Base-by-base conservation (phyloP, 2,329 filamentous ascomycete genomes). In the Westerdykella aurantiaca region DNA sequence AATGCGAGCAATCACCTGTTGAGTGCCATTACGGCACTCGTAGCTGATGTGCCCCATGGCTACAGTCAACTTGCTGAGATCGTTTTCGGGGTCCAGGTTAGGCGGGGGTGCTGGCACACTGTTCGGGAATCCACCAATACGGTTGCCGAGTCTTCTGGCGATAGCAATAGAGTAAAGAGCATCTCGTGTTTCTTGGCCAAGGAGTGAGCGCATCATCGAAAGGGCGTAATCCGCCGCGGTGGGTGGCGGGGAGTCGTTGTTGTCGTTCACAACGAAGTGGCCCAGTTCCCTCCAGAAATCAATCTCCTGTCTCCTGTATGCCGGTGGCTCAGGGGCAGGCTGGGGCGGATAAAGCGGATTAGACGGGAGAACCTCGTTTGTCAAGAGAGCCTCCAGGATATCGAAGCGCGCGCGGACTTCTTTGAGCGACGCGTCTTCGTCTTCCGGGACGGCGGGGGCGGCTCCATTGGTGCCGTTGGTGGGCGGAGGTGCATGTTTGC, bases 141-240 rank as follows among this genome's bases (percentile, higher is more conserved):
- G 79, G 25, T 82, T 81, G 37, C 85, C 82, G 39, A 89, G 75
- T 49, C 90, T 81, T 21, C 88, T 82, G 13, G 86, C 82, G 43
- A 95, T 80, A 7, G 86, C 87, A 52, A 95, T 84, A 0, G 87
- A 93, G 68, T 95, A 95, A 44, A 96, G 79, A 14, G 95, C 84
- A 63, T 96, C 89, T 42, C 90, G 82, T 58, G 91, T 93, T 69
- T 96, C 90, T 18, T 84, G 79, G 38, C 85, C 85, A 53, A 88
- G 85, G 11, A 95, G 75, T 44, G 77, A 77, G 25, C 88, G 82
- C 65, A 88, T 79, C 41, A 76, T 76, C 4, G 67, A 68, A 23
- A 95, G 71, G 1, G 80, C 78, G 21, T 81, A 77, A 42, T 89
- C 83, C 31, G 88, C 79, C 42, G 77, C 73, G 54, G 76, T 80